Base-by-base conservation (phyloP, 768 basidiomycete genomes). In the Amanita fuliginea region DNA sequence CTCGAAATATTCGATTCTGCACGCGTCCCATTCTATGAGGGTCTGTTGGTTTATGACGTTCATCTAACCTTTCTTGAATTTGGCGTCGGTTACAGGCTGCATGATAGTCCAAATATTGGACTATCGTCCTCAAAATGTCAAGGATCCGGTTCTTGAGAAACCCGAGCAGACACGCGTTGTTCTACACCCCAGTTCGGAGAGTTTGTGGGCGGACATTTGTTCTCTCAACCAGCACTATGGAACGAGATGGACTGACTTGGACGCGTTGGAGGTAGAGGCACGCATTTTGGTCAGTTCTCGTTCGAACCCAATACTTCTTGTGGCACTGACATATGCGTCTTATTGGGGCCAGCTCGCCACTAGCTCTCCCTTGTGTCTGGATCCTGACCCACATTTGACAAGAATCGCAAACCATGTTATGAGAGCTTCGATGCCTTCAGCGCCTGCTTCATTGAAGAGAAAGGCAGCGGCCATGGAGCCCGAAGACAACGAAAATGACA, bases 51-150 rank as follows among this genome's bases (percentile, higher is more conserved):
- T 42, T 45, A 30, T 40, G 35, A 37, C n/a, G 48, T 11, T 24
- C 35, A 30, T 24, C 43, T 18, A 41, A n/a, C 32, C 34, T 19
- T 39, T 33, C 19, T 44, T 22, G 19, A 21, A 33, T 37, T 21
- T 33, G 33, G 10, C 39, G 46, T 14, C 48, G 46, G 24, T 42
- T 21, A 51, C 37, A 92, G 89, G 89, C 33, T 88, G 86, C 57
- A 80, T 92, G 76, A 74, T 92, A 51, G 89, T 90, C 1, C 88
- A 92, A 60, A 72, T 91, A 21, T 68, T 84, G 32, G 87, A 92
- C 59, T 85, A 86, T 58, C 74, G 86, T 8, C 78, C 80, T 6
- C 71, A 75, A 48, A 73, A 67, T 59, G 62, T 60, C 47, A 80
- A 75, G 50, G 82, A 86, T 30, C 68, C 75, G n/a, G 59, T 69